phyloP scores from a whole-genome alignment of 208 protist species.

The Porcisia hertigi region DNA sequence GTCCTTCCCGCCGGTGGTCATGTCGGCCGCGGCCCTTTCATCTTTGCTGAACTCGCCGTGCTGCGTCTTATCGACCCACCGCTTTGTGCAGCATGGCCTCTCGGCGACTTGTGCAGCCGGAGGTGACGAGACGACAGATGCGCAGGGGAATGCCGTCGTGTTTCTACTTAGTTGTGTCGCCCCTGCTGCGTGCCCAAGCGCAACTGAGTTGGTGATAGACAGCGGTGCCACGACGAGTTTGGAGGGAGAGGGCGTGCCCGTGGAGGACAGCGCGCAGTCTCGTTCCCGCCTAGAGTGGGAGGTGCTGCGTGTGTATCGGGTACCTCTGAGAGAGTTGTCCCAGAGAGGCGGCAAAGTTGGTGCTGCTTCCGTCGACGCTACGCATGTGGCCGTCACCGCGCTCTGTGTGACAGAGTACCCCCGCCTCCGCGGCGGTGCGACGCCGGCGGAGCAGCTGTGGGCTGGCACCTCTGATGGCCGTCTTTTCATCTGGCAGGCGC shows the following conservation, averaged over 20 bases:
- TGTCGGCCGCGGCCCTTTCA: constrained; percentile 5
- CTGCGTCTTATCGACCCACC: constrained; percentile 24
- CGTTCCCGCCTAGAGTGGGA: constrained; percentile 9
- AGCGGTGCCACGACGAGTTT: neutral
- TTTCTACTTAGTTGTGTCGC: neutral
- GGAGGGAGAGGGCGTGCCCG: neutral
- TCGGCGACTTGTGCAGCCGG: neutral
- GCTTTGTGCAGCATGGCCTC: neutral
- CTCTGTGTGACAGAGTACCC: constrained; percentile 14
- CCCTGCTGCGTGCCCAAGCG: neutral
- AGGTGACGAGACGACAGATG: neutral
- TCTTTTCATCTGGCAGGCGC: constrained; percentile 42
- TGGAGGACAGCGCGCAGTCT: neutral
- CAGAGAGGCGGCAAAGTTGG: neutral
- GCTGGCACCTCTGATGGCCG: constrained; percentile 37
- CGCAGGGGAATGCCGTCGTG: neutral
- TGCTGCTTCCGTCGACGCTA: neutral
- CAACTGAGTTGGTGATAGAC: neutral
- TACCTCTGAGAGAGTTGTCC: constrained; percentile 5
- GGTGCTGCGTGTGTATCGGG: constrained; percentile 20
- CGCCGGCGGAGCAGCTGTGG: constrained; percentile 29
- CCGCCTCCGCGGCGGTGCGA: neutral
- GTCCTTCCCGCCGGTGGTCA: constrained; percentile 19
- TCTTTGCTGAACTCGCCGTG: neutral
- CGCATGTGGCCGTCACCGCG: constrained; percentile 8